Conservation (phyloP, 805 yeast genomes). For the Teunomyces cretensis region DNA sequence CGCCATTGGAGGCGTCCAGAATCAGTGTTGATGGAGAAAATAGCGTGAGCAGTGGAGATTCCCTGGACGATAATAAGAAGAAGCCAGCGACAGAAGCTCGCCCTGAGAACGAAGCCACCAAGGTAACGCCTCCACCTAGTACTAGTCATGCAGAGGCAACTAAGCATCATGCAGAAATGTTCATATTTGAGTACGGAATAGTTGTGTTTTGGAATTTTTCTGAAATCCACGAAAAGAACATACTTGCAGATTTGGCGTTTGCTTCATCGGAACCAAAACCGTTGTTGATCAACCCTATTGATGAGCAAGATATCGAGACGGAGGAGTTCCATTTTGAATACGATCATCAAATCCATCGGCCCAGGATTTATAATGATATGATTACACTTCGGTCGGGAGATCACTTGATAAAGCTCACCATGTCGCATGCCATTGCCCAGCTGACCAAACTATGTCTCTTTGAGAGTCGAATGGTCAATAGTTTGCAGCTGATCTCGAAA, state of each 20-base stretch:
- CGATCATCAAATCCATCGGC: conserved; percentile 59
- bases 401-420: conserved; percentile 85
- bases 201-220: conserved; percentile 98
- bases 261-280: conserved; percentile 47
- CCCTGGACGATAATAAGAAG: conserved; percentile 4
- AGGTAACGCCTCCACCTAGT: not conserved
- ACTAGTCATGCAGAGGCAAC: conserved; percentile 39
- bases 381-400: conserved; percentile 88
- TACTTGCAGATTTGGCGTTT: conserved; percentile 87
- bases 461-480: conserved; percentile 86
- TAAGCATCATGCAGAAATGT: conserved; percentile 79
- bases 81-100: conserved; percentile 1
- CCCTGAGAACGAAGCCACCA: conserved; percentile 8
- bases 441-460: conserved; percentile 88
- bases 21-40: conserved; percentile 11
- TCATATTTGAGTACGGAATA: conserved; percentile 87
- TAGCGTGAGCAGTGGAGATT: conserved; percentile 4
- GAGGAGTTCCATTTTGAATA: conserved; percentile 83
- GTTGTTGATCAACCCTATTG: conserved; percentile 68
- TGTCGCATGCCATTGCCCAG: conserved; percentile 97
- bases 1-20: conserved; percentile 27
- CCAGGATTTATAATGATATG: conserved; percentile 89
- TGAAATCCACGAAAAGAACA: conserved; percentile 88
- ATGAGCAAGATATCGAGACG: conserved; percentile 88
- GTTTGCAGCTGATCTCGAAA: conserved; percentile 80